These are phyloP conservation scores for Phyllostachys edulis DNA, from an alignment of 176 grass and related monocot species.

Conservation along the genomic window DNA sequence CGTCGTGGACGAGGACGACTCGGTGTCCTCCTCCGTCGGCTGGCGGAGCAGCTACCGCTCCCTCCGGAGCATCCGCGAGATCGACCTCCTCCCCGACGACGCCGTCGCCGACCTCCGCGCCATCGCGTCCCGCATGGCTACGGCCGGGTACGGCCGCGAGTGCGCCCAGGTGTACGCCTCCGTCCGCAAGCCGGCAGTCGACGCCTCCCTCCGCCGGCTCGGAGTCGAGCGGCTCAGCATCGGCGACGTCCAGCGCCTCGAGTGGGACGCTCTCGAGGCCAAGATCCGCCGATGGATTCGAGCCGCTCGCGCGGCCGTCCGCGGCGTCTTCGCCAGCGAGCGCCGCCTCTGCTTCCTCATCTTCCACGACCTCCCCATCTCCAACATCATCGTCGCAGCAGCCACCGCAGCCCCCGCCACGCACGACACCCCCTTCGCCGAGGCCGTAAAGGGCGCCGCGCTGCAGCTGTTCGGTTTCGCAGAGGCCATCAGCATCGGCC, in stretches of 20 bases:
- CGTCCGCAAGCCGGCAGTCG: conserved; percentile 63
- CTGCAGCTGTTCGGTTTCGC: conserved; percentile 91
- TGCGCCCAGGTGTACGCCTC: conserved; percentile 73
- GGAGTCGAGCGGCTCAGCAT: conserved; percentile 69
- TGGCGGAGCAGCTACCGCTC: conserved; percentile 66
- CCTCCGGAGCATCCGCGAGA: conserved; percentile 75
- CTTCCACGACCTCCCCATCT: conserved; percentile 47
- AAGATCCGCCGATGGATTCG: conserved; percentile 74
- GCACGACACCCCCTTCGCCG: conserved; percentile 64
- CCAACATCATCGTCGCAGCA: conserved; percentile 12
- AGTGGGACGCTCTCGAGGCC: conserved; percentile 56
- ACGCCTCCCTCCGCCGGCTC: conserved; percentile 70
- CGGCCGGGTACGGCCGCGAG: conserved; percentile 84
- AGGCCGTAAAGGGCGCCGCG: conserved; percentile 86
- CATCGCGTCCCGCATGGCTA: conserved; percentile 74
- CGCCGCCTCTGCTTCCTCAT: conserved; percentile 62
- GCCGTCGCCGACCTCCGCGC: conserved; percentile 73
- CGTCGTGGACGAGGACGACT: conserved; percentile 30
- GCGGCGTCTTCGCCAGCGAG: conserved; percentile 77
- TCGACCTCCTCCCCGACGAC: conserved; percentile 84
- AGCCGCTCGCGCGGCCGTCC: conserved; percentile 61
- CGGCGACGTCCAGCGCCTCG: conserved; percentile 63
- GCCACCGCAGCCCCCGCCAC: conserved; percentile 34
- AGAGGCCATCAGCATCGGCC: conserved; percentile 90
- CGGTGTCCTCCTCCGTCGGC: conserved; percentile 34